Percentiles rank a stretch among this genome's conserved stretches.
Evolutionary conservation across 2,329 filamentous ascomycete species (phyloP).

Genomic region (Colletotrichum zoysiae): DNA sequence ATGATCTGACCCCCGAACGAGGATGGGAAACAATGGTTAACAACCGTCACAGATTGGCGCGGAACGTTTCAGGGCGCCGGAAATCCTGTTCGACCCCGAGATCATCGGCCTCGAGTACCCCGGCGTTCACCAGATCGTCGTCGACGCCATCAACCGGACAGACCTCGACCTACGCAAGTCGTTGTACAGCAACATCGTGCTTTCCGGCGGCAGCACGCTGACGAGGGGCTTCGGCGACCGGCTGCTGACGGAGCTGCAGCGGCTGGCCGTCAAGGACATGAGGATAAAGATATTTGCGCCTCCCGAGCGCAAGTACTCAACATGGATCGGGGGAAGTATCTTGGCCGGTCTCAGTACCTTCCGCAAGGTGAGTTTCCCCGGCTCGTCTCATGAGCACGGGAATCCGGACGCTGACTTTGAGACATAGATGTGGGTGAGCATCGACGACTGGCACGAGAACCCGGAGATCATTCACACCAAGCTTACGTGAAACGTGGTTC

Average conservation of each 20-base stretch:
- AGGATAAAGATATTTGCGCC: constrained; percentile 99
- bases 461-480: constrained; percentile 99
- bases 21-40: neutral
- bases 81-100: constrained; percentile 98
- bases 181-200: constrained; percentile 95
- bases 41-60: constrained; percentile 76
- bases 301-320: constrained; percentile 97
- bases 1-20: neutral
- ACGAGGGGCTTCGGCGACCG: constrained; percentile 98
- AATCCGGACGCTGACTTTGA: neutral
- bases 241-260: constrained; percentile 90
- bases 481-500: constrained; percentile 74
- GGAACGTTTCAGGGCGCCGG: constrained; percentile 94
- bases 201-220: constrained; percentile 94
- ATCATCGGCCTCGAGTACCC: constrained; percentile 97
- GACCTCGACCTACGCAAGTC: constrained; percentile 96
- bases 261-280: constrained; percentile 97
- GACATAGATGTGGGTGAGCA: constrained; percentile 96
- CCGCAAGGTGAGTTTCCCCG: constrained; percentile 78
- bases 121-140: constrained; percentile 96
- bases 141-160: constrained; percentile 93
- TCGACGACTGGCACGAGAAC: constrained; percentile 99
- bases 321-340: constrained; percentile 99
- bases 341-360: constrained; percentile 97
- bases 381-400: neutral